Evolutionary conservation across 768 basidiomycete species (phyloP).

Genomic region (Rickenella mellea): DNA sequence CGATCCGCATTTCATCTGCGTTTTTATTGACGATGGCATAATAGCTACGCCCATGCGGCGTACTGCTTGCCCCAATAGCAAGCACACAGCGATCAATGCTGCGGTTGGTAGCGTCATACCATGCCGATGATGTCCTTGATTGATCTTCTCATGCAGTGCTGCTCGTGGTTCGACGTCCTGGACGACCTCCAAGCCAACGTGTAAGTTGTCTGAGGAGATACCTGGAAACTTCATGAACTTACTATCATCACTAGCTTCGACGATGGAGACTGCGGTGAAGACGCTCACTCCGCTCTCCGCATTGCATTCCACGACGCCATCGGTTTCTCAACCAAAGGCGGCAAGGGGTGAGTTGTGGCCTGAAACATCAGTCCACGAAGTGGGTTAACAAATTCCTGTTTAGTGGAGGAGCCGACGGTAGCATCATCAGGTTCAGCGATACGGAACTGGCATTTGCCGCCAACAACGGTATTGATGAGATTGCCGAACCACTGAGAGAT

Average conservation of each 20-base stretch:
- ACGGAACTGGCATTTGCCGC: constrained; percentile 16
- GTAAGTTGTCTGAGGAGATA: no score
- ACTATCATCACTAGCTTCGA: no score
- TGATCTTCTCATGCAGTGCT: constrained; percentile 17
- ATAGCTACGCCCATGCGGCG: neutral
- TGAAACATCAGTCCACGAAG: constrained; percentile 11
- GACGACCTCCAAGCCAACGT: constrained; percentile 20
- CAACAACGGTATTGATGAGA: constrained; percentile 17
- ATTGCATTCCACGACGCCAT: constrained; percentile 36
- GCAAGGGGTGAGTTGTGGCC: constrained; percentile 22
- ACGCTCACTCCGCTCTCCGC: constrained; percentile 17
- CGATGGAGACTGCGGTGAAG: constrained; percentile 8
- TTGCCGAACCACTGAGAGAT: constrained; percentile 11
- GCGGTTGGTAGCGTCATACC: neutral
- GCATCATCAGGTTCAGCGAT: constrained; percentile 13
- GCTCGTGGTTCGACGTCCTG: constrained; percentile 19
- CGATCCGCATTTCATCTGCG: no score
- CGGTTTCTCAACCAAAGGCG: constrained; percentile 29
- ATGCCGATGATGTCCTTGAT: neutral
- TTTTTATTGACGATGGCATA: no score
- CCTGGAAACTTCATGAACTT: no score
- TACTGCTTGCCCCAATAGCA: constrained; percentile 8
- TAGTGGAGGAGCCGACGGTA: constrained; percentile 20
- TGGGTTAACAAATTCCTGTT: no score
- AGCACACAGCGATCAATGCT: constrained; percentile 4